Conservation (phyloP, 2,329 filamentous ascomycete species). For the Fusarium sp. region DNA sequence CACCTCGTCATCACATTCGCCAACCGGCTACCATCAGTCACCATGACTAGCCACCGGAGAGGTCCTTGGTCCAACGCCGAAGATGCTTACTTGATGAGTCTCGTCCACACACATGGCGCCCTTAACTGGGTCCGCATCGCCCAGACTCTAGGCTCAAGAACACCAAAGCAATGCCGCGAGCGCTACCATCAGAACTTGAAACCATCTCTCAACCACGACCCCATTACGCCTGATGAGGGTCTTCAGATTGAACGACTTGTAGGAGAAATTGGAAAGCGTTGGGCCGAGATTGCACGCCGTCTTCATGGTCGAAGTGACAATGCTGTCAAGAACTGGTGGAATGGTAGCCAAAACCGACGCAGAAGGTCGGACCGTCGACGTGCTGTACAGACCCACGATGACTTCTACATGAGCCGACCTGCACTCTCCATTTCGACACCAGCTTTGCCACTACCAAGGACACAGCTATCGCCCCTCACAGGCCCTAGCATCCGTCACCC, state of each 20-base stretch:
- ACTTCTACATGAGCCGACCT: conserved; percentile 48
- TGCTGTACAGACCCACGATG: conserved; percentile 45
- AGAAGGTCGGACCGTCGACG: conserved; percentile 65
- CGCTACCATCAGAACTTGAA: conserved; percentile 95
- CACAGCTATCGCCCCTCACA: conserved; percentile 36
- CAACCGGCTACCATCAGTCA: conserved; percentile 7
- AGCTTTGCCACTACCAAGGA: conserved; percentile 27
- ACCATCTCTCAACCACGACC: conserved; percentile 79
- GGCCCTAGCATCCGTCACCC: conserved; percentile 44
- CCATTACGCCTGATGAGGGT: conserved; percentile 80
- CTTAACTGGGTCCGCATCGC: conserved; percentile 94
- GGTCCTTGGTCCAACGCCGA: conserved; percentile 89
- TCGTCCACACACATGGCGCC: conserved; percentile 80
- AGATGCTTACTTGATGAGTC: conserved; percentile 77
- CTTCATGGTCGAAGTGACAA: conserved; percentile 92
- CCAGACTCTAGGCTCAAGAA: conserved; percentile 79
- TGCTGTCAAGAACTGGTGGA: conserved; percentile 98
- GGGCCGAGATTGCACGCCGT: conserved; percentile 91
- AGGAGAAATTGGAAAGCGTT: conserved; percentile 83
- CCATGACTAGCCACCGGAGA: conserved; percentile 60
- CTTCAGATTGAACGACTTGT: conserved; percentile 84
- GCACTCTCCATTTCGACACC: conserved; percentile 51
- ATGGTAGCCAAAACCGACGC: conserved; percentile 89
- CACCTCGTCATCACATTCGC: neutral
- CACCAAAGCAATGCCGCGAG: conserved; percentile 95